Evolutionary conservation across 352 stramenopile genomes (phyloP).

Genomic region (Globisporangium alternatum): DNA sequence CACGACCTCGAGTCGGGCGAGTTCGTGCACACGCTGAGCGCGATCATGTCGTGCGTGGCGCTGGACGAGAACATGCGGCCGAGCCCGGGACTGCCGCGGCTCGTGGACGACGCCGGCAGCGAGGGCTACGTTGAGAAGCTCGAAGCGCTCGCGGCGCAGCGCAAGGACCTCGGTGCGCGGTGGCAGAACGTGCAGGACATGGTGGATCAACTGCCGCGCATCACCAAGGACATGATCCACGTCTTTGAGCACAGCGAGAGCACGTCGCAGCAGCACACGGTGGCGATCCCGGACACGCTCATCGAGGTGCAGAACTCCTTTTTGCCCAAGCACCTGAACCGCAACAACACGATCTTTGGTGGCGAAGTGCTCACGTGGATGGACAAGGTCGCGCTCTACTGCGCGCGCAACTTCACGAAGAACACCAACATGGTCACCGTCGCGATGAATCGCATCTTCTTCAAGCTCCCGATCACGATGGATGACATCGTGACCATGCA

Average conservation of each 20-base stretch:
- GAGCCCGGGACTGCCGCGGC: conserved; percentile 43
- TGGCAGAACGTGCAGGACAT: conserved; percentile 66
- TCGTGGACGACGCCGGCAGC: conserved; percentile 35
- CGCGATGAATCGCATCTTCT: conserved; percentile 29
- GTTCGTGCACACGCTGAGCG: conserved; percentile 64
- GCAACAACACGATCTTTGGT: conserved; percentile 75
- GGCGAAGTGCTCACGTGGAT: conserved; percentile 42
- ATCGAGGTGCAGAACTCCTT: conserved; percentile 78
- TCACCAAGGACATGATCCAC: conserved; percentile 63
- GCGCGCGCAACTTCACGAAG: conserved; percentile 27
- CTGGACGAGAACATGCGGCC: conserved; percentile 64
- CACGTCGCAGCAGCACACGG: conserved; percentile 36
- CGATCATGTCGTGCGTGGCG: conserved; percentile 71
- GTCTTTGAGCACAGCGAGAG: conserved; percentile 32
- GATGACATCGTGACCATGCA: conserved; percentile 31
- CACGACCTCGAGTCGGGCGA: conserved; percentile 64
- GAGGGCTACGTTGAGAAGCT: conserved; percentile 46
- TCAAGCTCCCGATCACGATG: conserved; percentile 29
- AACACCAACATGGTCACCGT: conserved; percentile 27
- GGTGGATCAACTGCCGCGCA: conserved; percentile 55
- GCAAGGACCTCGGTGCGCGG: conserved; percentile 53
- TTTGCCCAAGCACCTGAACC: conserved; percentile 68
- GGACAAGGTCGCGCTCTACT: conserved; percentile 29
- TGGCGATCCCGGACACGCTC: conserved; percentile 57
- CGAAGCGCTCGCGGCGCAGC: conserved; percentile 53